Conservation (phyloP, 2,329 filamentous ascomycete genomes). For the Tetracladium maxilliforme region DNA sequence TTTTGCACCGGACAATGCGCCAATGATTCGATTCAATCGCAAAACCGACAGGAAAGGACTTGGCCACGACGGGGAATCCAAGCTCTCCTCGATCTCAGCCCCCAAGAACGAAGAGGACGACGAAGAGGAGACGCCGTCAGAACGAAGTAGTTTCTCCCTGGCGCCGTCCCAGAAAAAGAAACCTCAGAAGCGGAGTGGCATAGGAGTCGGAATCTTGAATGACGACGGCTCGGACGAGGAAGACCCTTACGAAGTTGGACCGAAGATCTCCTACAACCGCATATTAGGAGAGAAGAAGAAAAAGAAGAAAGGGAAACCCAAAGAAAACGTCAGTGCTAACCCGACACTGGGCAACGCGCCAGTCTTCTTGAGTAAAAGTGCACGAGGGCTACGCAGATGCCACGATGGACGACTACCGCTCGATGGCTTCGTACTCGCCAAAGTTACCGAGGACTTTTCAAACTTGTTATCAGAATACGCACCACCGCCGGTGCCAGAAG, state of each 20-base stretch:
- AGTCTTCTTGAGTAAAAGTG: constrained; percentile 61
- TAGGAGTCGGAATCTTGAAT: constrained; percentile 81
- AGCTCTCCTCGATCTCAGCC: constrained; percentile 22
- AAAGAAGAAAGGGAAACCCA: constrained; percentile 47
- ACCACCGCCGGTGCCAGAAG: constrained; percentile 53
- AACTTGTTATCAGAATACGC: constrained; percentile 32
- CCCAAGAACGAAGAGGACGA: constrained; percentile 23
- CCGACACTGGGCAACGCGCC: constrained; percentile 52
- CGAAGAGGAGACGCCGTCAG: too few species aligned
- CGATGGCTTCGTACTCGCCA: constrained; percentile 60
- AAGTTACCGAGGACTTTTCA: constrained; percentile 23
- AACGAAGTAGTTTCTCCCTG: too few species aligned
- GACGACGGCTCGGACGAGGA: constrained; percentile 93
- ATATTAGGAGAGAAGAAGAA: constrained; percentile 71
- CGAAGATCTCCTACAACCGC: constrained; percentile 75
- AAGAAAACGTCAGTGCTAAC: constrained; percentile 37
- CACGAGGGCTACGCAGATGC: constrained; percentile 49
- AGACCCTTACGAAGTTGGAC: constrained; percentile 84
- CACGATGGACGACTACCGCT: constrained; percentile 72
- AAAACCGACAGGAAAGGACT: constrained; percentile 60
- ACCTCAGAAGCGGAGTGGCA: constrained; percentile 42
- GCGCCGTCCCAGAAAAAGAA: constrained; percentile 32
- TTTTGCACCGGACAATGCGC: constrained; percentile 73
- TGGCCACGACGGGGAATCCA: constrained; percentile 46
- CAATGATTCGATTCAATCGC: constrained; percentile 48